Evolutionary conservation across 2,329 filamentous ascomycete species (phyloP), one percentile per base, ranked within the genome.

Genomic region (Pestalotiopsis sp.): DNA sequence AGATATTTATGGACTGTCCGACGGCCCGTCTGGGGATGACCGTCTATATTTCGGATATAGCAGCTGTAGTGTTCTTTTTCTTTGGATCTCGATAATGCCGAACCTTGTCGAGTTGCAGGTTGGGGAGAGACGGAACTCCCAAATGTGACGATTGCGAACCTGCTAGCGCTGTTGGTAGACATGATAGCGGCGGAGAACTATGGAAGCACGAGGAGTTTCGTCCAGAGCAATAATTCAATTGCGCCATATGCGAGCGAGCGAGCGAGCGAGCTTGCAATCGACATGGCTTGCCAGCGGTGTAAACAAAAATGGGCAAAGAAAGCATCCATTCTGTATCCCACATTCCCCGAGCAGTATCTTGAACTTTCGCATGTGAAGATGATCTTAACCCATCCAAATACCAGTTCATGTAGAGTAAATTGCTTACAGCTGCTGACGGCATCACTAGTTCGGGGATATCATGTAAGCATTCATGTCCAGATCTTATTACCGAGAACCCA

Each of bases 361-460:
- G 57, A 13, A 9, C 4, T 39, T 39, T 20, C 31, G n/a, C 59
- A 39, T 6, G 23, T 36, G 57, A 59, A 59, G 57, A 59, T 31
- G 23, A 59, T 59, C 20, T 36, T 36, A 6, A 25, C 38, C 60
- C 9, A 20, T 31, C 11, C 12, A 5, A 63, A 41, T 41, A 31
- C 12, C 11, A 63, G 2, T 17, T 41, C n/a, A 64, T 49, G 27
- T 64, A 36, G 4, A 36, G 20, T 64, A 64, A 14, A 52, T 38
- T 58, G 63, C 63, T 66, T 66, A 66, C 63, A 7, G 45, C 63
- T 58, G 63, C 63, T 66, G 57, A 66, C 63, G 3, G 45, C 63
- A 56, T 58, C 27, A 57, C 49, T 52, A 49, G 63, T 27, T 12
- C 17, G 59, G 57, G 57, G 14, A 59, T 59, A n/a, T 12, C 36